Percentiles rank a stretch among this genome's conserved stretches.
Conservation (phyloP, 2,329 filamentous ascomycete genomes). For the Paecilomyces formosus region DNA sequence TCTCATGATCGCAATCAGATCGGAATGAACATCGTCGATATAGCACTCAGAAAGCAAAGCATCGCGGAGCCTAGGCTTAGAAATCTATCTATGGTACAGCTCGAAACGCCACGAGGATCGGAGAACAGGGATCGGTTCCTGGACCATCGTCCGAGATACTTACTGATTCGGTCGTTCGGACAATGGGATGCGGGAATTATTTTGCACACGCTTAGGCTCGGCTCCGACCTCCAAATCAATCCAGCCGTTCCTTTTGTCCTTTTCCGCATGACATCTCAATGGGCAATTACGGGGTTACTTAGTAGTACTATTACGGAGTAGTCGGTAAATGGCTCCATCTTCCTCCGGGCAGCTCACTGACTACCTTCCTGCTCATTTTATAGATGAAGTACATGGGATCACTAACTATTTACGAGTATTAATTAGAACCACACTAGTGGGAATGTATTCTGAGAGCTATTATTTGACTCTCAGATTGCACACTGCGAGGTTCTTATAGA, state of each 20-base stretch:
- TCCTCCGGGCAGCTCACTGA: too few relatives aligned
- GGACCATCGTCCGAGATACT: not conserved
- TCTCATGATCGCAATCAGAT: not conserved
- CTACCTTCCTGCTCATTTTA: too few relatives aligned
- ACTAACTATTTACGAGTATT: too few relatives aligned
- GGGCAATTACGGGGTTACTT: not conserved
- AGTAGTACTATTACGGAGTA: too few relatives aligned
- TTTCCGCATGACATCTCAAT: not conserved
- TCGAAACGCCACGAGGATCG: not conserved
- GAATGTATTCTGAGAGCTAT: too few relatives aligned
- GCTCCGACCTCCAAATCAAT: not conserved
- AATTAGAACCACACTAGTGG: too few relatives aligned
- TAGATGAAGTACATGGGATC: too few relatives aligned
- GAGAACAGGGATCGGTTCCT: not conserved
- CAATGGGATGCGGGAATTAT: not conserved
- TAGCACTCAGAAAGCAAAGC: not conserved
- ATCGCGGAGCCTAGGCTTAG: not conserved
- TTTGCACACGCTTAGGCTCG: not conserved
- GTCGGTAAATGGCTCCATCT: too few relatives aligned
- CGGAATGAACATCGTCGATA: not conserved
- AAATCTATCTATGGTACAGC: not conserved
- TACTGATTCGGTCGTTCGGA: not conserved
- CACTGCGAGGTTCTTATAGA: too few relatives aligned
- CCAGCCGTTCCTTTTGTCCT: not conserved
- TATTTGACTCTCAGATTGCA: too few relatives aligned